A percentile compares a stretch with the other conserved stretches of the same genome.
These are phyloP conservation scores for Xylaria polymorpha DNA, from an alignment of 2,329 filamentous ascomycete species.

Conservation along the genomic window DNA sequence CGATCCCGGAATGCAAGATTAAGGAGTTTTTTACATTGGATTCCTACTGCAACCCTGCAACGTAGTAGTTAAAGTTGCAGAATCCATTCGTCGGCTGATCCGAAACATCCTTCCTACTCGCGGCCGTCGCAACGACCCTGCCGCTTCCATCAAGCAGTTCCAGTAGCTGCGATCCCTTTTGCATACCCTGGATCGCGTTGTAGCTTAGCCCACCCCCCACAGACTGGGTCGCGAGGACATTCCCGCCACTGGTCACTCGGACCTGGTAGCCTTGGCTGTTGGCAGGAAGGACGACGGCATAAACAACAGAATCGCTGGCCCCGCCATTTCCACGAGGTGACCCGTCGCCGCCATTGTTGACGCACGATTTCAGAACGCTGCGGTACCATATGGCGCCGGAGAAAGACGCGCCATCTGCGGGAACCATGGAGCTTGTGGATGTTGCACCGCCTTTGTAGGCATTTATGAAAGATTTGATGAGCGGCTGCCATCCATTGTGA, in stretches of 20 bases:
- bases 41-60: conserved; percentile 42
- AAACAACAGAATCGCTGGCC: conserved; percentile 47
- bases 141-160: conserved; percentile 45
- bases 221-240: conserved; percentile 40
- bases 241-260: conserved; percentile 45
- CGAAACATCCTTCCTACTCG: conserved; percentile 42
- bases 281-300: conserved; percentile 45
- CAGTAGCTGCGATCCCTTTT: conserved; percentile 46
- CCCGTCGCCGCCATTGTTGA: conserved; percentile 39
- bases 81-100: conserved; percentile 43
- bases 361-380: conserved; percentile 34
- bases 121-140: conserved; percentile 41
- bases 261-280: conserved; percentile 34
- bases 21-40: no score
- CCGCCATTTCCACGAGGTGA: conserved; percentile 43
- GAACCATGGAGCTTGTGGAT: conserved; percentile 41
- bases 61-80: conserved; percentile 51
- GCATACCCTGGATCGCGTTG: conserved; percentile 43
- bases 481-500: conserved; percentile 52
- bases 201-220: conserved; percentile 45
- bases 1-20: no score
- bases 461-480: conserved; percentile 51
- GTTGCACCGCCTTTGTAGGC: conserved; percentile 49
- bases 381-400: conserved; percentile 53
- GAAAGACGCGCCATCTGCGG: conserved; percentile 37